Base-by-base conservation (phyloP, 2,329 filamentous ascomycete species). In the Cercospora sojina region DNA sequence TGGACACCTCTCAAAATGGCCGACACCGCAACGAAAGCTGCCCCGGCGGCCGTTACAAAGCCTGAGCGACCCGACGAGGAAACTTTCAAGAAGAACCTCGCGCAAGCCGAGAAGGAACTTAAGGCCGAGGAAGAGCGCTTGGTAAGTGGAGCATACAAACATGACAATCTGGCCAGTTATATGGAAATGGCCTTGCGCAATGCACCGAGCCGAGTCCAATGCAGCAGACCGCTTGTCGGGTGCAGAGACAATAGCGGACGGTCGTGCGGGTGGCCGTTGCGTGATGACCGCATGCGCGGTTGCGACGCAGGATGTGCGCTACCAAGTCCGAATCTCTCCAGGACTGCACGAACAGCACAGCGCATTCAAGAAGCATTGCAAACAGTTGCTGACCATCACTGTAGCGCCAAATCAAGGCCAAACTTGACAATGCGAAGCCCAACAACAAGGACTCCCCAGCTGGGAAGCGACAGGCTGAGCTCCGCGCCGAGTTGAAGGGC, bases 1-100 rank as follows among this genome's bases (percentile, higher is more conserved):
- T 16, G n/a, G 20, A 35, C 3, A 6, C 18, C 27, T 56, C 23
- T 20, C n/a, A 41, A 77, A 60, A 66, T 77, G 59, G 74, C 77
- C 59, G 72, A 73, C 64, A 62, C 62, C 31, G 60, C 73, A 25
- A 67, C 49, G 32, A 66, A 59, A 65, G 69, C 65, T 41, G 63
- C 62, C 20, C 64, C 72, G 18, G 76, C 80, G 67, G 74, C 78
- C 43, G 69, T 77, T 47, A 76, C 82, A 76, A 92, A 89, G 82
- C 93, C 93, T 62, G 87, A 91, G 81, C 92, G 91, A 85, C 95
- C 95, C 56, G 91, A 97, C 80, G 91, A 95, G 83, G 90, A 90
- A 71, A 83, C 85, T 73, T 99, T 89, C 85, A 93, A 96, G 83
- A 86, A 89, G 78, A 86, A 87, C 70, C 85, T 97, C 68, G 89